Percentiles rank a stretch among this genome's conserved stretches.
Evolutionary conservation across 2,329 filamentous ascomycete species (phyloP).

Genomic region (Geosmithia putterillii): DNA sequence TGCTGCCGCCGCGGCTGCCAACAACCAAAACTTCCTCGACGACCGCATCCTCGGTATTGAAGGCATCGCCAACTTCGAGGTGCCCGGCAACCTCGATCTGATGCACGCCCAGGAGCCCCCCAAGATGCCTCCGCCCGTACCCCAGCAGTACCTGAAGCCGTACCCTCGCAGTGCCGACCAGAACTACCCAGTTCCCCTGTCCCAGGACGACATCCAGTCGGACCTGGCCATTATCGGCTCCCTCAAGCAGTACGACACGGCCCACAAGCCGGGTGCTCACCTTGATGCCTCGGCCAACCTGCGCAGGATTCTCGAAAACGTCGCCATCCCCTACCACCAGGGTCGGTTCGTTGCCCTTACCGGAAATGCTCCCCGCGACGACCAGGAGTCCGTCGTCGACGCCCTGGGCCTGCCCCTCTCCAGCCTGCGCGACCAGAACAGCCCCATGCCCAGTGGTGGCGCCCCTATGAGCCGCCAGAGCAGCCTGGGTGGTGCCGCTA

Average conservation of each 20-base stretch:
- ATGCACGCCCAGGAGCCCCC: conserved; percentile 40
- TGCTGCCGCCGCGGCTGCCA: conserved; percentile 8
- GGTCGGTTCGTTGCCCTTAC: conserved; percentile 36
- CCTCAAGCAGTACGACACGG: conserved; percentile 42
- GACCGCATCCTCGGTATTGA: conserved; percentile 48
- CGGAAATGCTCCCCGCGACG: conserved; percentile 29
- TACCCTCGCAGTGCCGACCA: conserved; percentile 41
- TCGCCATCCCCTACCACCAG: conserved; percentile 33
- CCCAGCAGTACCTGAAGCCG: conserved; percentile 46
- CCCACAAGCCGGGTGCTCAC: conserved; percentile 40
- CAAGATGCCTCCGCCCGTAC: conserved; percentile 44
- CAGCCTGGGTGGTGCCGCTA: conserved; percentile 40
- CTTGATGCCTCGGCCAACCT: conserved; percentile 41
- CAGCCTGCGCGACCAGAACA: conserved; percentile 27
- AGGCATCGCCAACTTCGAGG: conserved; percentile 45
- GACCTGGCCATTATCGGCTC: conserved; percentile 47
- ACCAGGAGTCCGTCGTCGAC: conserved; percentile 36
- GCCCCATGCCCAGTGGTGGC: conserved; percentile 18
- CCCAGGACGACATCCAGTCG: conserved; percentile 37
- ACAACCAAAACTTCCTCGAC: conserved; percentile 40
- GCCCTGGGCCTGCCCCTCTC: conserved; percentile 35
- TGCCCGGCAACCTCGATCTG: conserved; percentile 45
- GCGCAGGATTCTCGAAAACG: conserved; percentile 42
- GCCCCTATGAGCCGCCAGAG: conserved; percentile 44
- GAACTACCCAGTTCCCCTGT: conserved; percentile 40